A percentile compares a stretch with the other conserved stretches of the same genome.
phyloP scores from a whole-genome alignment of 73 alveolate genomes.

The Breviolum minutum region DNA sequence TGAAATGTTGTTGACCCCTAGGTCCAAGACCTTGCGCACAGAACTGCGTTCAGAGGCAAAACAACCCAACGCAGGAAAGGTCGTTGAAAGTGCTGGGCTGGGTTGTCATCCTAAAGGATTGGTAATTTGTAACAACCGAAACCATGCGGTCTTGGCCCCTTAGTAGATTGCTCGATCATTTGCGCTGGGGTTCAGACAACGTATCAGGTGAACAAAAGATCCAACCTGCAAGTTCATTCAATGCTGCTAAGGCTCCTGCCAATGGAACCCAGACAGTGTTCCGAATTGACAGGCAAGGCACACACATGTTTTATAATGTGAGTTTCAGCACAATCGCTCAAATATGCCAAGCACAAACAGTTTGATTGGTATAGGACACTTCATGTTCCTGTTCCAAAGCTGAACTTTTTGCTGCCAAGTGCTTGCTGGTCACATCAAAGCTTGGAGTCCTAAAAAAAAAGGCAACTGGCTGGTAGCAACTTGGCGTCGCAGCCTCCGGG shows the following conservation, averaged over 20 bases:
- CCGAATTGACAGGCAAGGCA: conserved; percentile 36
- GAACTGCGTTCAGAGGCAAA: conserved; percentile 4
- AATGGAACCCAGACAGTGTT: background rate
- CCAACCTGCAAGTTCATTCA: background rate
- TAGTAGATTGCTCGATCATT: no score
- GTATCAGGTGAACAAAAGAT: background rate
- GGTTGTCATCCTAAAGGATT: background rate
- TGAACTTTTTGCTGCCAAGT: no score
- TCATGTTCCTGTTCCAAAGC: background rate
- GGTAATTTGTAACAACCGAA: no score
- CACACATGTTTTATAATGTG: no score
- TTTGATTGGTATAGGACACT: background rate
- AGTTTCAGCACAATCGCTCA: background rate
- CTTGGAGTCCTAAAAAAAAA: background rate
- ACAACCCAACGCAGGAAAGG: background rate
- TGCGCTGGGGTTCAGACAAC: no score
- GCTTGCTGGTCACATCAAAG: no score
- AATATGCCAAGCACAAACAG: background rate
- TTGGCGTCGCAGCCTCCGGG: background rate
- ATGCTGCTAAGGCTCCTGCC: background rate
- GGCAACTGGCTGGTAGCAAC: conserved; percentile 30
- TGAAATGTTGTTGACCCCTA: background rate
- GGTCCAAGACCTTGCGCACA: conserved; percentile 25
- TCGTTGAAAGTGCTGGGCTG: background rate
- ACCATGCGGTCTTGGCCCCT: no score